Evolutionary conservation across 2,329 filamentous ascomycete genomes (phyloP).

Genomic region (Penicillium sp.): DNA sequence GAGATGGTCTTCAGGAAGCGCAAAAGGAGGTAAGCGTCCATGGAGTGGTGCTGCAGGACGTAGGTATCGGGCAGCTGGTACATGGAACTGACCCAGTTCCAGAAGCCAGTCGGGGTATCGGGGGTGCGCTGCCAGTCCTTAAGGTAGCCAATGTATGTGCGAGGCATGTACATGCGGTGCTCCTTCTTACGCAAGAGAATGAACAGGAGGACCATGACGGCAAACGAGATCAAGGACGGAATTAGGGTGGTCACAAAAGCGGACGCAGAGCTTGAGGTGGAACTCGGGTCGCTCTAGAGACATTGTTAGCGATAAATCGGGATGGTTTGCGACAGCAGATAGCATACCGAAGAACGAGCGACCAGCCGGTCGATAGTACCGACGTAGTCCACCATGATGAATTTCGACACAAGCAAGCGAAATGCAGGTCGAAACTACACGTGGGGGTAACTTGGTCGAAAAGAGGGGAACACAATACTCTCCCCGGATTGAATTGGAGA

Average conservation of each 20-base stretch:
- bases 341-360: slow-evolving; percentile 12
- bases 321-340: not conserved
- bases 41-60: slow-evolving; percentile 83
- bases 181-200: slow-evolving; percentile 51
- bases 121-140: slow-evolving; percentile 58
- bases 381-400: slow-evolving; percentile 18
- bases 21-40: slow-evolving; percentile 89
- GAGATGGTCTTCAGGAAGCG: slow-evolving; percentile 80
- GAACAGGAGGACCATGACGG: slow-evolving; percentile 51
- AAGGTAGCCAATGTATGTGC: slow-evolving; percentile 56
- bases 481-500: not conserved
- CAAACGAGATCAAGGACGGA: slow-evolving; percentile 46
- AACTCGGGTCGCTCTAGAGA: slow-evolving; percentile 9
- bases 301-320: not conserved
- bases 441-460: not conserved
- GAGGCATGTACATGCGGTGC: slow-evolving; percentile 54
- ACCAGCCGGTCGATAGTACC: slow-evolving; percentile 14
- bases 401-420: not conserved
- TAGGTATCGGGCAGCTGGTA: slow-evolving; percentile 71
- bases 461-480: not conserved
- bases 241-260: slow-evolving; percentile 52
- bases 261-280: slow-evolving; percentile 40
- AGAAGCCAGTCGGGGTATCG: slow-evolving; percentile 58
- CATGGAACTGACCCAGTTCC: slow-evolving; percentile 69
- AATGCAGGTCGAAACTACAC: slow-evolving; percentile 2